phyloP scores from a whole-genome alignment of 2,329 filamentous ascomycete species.

The Calonectria ilicicola region DNA sequence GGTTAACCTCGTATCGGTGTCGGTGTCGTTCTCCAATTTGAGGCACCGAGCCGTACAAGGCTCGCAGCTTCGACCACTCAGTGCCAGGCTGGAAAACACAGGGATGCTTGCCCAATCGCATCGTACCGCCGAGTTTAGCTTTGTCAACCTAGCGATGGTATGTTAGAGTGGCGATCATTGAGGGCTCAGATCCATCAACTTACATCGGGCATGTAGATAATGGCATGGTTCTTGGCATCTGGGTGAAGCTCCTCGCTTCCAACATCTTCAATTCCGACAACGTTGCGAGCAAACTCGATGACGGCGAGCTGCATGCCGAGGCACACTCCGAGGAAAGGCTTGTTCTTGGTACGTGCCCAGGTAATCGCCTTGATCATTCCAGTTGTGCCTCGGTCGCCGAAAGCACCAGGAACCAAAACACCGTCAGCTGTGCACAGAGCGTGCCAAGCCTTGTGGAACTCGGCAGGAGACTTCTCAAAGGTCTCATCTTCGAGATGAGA shows the following conservation, averaged over 20 bases:
- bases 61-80: constrained; percentile 83
- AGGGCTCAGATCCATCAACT: background rate
- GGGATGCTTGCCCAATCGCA: constrained; percentile 83
- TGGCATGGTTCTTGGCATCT: constrained; percentile 73
- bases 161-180: background rate
- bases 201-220: constrained; percentile 85
- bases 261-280: constrained; percentile 67
- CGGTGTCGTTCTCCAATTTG: constrained; percentile 81
- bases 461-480: constrained; percentile 72
- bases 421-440: constrained; percentile 77
- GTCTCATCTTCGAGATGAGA: constrained; percentile 81
- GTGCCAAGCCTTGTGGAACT: constrained; percentile 90
- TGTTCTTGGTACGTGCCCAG: constrained; percentile 85
- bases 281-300: constrained; percentile 85
- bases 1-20: constrained; percentile 93
- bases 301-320: constrained; percentile 94
- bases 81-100: constrained; percentile 80
- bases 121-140: constrained; percentile 77
- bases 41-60: constrained; percentile 73
- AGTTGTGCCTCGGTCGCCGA: constrained; percentile 84
- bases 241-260: constrained; percentile 68
- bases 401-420: constrained; percentile 72
- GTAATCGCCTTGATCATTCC: constrained; percentile 90
- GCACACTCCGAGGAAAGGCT: constrained; percentile 90
- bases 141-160: constrained; percentile 18